These are phyloP conservation scores for Stagonosporopsis tanaceti DNA, from an alignment of 2,329 filamentous ascomycete species.

Conservation along the genomic window DNA sequence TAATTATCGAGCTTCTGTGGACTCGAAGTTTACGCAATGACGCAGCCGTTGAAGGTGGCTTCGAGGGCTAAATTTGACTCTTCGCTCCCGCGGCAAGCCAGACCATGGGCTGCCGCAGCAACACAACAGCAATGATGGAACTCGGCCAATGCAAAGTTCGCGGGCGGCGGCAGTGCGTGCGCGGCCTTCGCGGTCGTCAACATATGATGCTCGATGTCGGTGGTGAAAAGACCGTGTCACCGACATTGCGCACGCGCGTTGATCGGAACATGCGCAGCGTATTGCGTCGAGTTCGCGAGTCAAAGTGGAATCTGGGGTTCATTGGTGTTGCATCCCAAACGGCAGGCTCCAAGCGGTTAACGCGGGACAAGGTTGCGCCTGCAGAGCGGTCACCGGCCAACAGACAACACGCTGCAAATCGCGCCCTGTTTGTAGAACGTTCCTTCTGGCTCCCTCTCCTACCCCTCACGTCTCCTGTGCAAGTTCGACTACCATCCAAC, in stretches of 20 bases:
- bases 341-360: conserved; percentile 18
- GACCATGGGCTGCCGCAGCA: background rate
- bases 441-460: background rate
- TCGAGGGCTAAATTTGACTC: background rate
- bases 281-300: background rate
- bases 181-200: conserved; percentile 7
- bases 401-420: conserved; percentile 13
- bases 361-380: conserved; percentile 11
- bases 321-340: conserved; percentile 12
- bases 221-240: conserved; percentile 4
- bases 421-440: background rate
- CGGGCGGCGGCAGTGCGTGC: conserved; percentile 6
- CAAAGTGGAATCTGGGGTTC: background rate
- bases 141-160: conserved; percentile 7
- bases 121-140: background rate
- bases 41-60: background rate
- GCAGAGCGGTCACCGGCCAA: conserved; percentile 17
- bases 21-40: background rate
- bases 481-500: conserved; percentile 5
- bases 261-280: background rate
- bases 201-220: conserved; percentile 4
- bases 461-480: conserved; percentile 4
- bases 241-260: background rate
- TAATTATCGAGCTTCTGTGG: background rate
- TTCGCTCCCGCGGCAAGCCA: background rate